These are phyloP conservation scores for Vitis hybrid DNA, from an alignment of 177 flowering plant species.

Conservation along the genomic window DNA sequence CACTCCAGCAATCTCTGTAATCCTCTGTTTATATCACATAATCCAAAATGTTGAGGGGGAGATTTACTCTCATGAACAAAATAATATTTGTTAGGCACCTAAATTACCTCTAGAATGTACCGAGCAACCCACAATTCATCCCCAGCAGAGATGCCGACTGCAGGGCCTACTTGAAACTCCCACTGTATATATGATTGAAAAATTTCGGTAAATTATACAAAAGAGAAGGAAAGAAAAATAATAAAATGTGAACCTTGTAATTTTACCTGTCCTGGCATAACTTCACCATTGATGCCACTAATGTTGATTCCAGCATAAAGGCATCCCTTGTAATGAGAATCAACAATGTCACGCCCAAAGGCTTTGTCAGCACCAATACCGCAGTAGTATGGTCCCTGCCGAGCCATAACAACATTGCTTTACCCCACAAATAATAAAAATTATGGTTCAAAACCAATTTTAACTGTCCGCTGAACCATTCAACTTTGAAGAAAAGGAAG, in stretches of 20 bases:
- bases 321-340: slow-evolving; percentile 78
- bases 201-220: not conserved
- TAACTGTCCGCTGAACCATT: too few species aligned
- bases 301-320: slow-evolving; percentile 75
- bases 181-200: slow-evolving; percentile 36
- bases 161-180: slow-evolving; percentile 88
- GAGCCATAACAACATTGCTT: not conserved
- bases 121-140: slow-evolving; percentile 89
- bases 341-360: slow-evolving; percentile 81
- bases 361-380: slow-evolving; percentile 79
- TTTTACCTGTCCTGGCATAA: slow-evolving; percentile 87
- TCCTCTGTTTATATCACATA: slow-evolving; percentile 55
- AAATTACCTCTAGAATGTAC: slow-evolving; percentile 78
- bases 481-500: too few species aligned
- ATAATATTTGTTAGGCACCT: too few species aligned
- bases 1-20: slow-evolving; percentile 81
- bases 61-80: not conserved
- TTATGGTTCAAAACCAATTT: too few species aligned
- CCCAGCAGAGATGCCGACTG: slow-evolving; percentile 80
- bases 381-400: slow-evolving; percentile 84
- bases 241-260: not conserved
- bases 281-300: slow-evolving; percentile 88
- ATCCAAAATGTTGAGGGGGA: not conserved
- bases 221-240: not conserved
- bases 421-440: too few species aligned